Evolutionary conservation across 2,329 filamentous ascomycete genomes (phyloP).

Genomic region (Fusarium chlamydosporum): DNA sequence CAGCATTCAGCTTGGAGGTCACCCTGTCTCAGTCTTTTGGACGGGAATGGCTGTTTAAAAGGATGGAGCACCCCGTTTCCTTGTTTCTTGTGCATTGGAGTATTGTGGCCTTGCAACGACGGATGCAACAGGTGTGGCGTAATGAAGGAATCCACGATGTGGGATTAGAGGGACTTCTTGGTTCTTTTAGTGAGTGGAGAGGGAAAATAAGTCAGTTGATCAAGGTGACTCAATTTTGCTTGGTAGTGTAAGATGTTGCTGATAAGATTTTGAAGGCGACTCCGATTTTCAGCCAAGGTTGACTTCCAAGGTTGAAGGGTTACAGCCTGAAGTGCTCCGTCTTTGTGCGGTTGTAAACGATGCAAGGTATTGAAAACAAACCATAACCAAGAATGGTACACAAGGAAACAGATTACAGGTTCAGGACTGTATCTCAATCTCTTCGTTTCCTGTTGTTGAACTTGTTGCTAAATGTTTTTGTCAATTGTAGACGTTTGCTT

Average conservation of each 20-base stretch:
- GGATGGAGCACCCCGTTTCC: conserved; percentile 24
- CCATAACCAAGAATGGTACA: neutral
- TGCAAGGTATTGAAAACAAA: neutral
- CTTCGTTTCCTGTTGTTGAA: neutral
- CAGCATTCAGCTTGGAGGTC: conserved; percentile 46
- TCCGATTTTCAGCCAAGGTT: conserved; percentile 19
- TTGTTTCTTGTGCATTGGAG: conserved; percentile 32
- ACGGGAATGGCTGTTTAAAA: conserved; percentile 43
- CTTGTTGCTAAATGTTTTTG: neutral
- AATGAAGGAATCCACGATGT: conserved; percentile 28
- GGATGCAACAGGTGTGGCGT: conserved; percentile 44
- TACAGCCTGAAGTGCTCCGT: neutral
- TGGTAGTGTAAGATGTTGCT: neutral
- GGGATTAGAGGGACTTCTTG: conserved; percentile 32
- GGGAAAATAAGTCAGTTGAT: conserved; percentile 11
- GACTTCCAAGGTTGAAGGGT: conserved; percentile 15
- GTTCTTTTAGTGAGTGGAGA: conserved; percentile 28
- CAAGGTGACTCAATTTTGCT: conserved; percentile 1
- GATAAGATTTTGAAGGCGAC: conserved; percentile 8
- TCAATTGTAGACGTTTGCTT: neutral
- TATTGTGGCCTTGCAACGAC: conserved; percentile 20
- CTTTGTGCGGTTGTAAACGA: neutral
- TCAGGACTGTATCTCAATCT: neutral
- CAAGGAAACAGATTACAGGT: neutral
- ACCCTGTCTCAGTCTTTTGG: conserved; percentile 47